Evolutionary conservation across 2,329 filamentous ascomycete genomes (phyloP), one percentile per base, ranked within the genome.

Genomic region (Paraphaeosphaeria sporulosa): DNA sequence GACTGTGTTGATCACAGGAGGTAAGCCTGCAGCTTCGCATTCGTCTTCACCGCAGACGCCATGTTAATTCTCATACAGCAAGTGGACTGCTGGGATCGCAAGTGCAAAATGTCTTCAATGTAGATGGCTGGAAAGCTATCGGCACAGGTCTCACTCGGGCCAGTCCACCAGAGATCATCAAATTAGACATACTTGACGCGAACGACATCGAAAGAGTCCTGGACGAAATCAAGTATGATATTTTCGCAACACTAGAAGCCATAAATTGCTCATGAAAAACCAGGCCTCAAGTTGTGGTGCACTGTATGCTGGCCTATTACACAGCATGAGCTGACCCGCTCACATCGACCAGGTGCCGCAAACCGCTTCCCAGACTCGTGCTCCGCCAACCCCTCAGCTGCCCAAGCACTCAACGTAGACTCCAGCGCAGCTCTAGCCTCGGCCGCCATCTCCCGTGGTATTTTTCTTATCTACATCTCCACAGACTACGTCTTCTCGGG

Each of bases 351-450:
- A 94, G 91, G 91, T 74, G 94, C 93, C 43, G 93, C 93, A 48
- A 94, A 96, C 77, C 88, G 92, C 63, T 96, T 90, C 71, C 93
- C 94, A 2, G 93, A 97, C 78, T 90, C 90, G 74, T 94, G 93
- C 72, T 90, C 93, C 69, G 85, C 87, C 65, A 87, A 97, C 75
- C 93, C 93, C 2, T 86, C 89, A 60, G 90, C 87, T 56, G 92
- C 93, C 3, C 86, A 85, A 61, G 85, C 84, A 19, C 82, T 96
- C 69, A 96, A 96, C 71, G 87, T 94, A 13, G 83, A 87, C 3
- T 90, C 92, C 2, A 90, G 91, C 49, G 80, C 83, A 50, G 79
- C 80, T 9, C 85, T 97, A 13, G 91, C 92, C 10, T 77, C 82
- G 43, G 83, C 88, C n/a, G 90, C 91, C 55, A 85, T 87, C 0